These are phyloP conservation scores for Madurella fahalii DNA, from an alignment of 2,329 filamentous ascomycete species.

Conservation along the genomic window DNA sequence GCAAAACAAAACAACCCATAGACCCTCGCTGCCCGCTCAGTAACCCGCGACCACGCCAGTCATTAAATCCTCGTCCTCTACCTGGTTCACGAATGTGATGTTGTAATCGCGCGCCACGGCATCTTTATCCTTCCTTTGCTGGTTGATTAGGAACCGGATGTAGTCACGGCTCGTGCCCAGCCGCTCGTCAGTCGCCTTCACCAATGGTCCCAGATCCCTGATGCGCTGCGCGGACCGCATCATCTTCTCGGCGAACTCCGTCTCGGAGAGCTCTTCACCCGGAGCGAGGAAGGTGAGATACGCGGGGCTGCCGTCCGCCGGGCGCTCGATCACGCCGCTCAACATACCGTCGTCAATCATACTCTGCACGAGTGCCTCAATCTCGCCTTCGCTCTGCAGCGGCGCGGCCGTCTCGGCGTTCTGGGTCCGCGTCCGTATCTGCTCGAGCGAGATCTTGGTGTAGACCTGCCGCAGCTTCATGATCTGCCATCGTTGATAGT, in stretches of 20 bases:
- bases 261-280: conserved; percentile 44
- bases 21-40: background rate
- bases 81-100: conserved; percentile 41
- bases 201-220: conserved; percentile 42
- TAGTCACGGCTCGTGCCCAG: conserved; percentile 55
- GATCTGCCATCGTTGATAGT: conserved; percentile 73
- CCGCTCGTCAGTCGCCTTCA: conserved; percentile 50
- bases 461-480: conserved; percentile 70
- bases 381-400: conserved; percentile 40
- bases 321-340: conserved; percentile 47
- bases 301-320: conserved; percentile 37
- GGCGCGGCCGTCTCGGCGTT: conserved; percentile 50
- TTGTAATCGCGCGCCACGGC: conserved; percentile 26
- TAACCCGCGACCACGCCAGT: conserved; percentile 34
- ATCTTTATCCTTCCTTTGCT: conserved; percentile 48
- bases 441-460: conserved; percentile 51
- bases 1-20: too few species aligned
- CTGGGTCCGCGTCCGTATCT: conserved; percentile 48
- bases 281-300: conserved; percentile 50
- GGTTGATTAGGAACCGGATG: conserved; percentile 43
- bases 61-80: conserved; percentile 62
- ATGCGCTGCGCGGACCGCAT: conserved; percentile 40
- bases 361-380: conserved; percentile 44
- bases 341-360: conserved; percentile 57
- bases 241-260: conserved; percentile 47